Conservation (phyloP, 768 basidiomycete genomes). For the Suillus ampliporus region DNA sequence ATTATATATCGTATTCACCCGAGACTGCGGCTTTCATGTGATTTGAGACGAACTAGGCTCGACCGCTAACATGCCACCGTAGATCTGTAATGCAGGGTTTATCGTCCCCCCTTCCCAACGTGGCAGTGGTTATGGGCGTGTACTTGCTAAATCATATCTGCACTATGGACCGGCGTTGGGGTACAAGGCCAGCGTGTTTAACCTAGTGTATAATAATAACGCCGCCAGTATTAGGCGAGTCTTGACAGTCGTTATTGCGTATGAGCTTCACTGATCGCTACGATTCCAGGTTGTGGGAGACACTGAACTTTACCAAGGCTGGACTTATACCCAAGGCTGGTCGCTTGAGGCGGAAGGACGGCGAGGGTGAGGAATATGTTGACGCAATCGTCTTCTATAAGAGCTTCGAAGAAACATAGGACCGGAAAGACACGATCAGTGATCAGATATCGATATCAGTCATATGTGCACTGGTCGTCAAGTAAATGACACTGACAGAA, state of each 20-base stretch:
- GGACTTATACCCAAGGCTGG: conserved; percentile 82
- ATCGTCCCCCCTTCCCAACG: conserved; percentile 70
- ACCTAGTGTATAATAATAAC: conserved; percentile 90
- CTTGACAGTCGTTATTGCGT: background rate
- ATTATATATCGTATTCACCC: background rate
- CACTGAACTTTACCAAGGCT: conserved; percentile 76
- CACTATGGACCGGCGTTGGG: conserved; percentile 82
- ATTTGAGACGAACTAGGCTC: background rate
- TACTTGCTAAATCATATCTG: conserved; percentile 79
- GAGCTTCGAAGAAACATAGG: conserved; percentile 56
- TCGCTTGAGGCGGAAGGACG: conserved; percentile 67
- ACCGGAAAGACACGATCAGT: conserved; percentile 2
- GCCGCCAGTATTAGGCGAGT: conserved; percentile 69
- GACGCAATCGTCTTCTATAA: conserved; percentile 90
- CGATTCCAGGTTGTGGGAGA: conserved; percentile 76
- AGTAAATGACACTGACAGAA: background rate
- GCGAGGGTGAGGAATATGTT: conserved; percentile 82
- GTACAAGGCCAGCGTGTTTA: conserved; percentile 84
- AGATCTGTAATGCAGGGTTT: conserved; percentile 94
- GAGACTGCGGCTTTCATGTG: background rate
- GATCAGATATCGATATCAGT: conserved; percentile 7
- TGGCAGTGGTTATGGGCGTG: conserved; percentile 67
- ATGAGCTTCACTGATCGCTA: conserved; percentile 9
- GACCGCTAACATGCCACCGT: background rate
- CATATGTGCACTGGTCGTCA: background rate